These are phyloP conservation scores for Aspergillus glaucus DNA, from an alignment of 2,329 filamentous ascomycete species.

Conservation along the genomic window DNA sequence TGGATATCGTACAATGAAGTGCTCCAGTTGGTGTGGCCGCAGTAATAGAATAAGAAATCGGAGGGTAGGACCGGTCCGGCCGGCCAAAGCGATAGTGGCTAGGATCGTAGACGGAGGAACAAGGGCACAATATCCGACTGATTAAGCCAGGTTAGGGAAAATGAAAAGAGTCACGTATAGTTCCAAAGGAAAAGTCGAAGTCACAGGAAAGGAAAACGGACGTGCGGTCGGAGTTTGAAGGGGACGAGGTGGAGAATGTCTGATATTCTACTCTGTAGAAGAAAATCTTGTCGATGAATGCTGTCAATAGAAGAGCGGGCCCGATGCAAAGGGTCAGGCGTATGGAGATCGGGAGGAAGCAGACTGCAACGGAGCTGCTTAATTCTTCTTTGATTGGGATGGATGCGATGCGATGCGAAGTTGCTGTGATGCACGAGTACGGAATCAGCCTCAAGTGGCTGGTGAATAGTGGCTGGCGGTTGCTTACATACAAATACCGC, in stretches of 20 bases:
- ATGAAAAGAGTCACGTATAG: not conserved
- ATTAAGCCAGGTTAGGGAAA: not conserved
- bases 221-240: not conserved
- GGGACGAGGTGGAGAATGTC: not conserved
- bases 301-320: not conserved
- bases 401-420: conserved; percentile 14
- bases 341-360: not conserved
- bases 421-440: conserved; percentile 7
- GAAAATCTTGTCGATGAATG: not conserved
- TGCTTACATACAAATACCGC: conserved; percentile 3
- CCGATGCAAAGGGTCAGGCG: not conserved
- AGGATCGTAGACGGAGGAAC: not conserved
- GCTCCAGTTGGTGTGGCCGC: not conserved
- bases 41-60: not conserved
- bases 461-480: not conserved
- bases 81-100: not conserved
- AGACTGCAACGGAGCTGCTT: not conserved
- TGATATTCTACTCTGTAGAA: no score
- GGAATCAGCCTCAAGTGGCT: conserved; percentile 12
- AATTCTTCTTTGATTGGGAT: not conserved
- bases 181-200: not conserved
- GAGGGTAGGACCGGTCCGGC: not conserved
- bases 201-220: not conserved
- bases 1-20: conserved; percentile 3
- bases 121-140: not conserved